These are phyloP conservation scores for Groenewaldozyma auringiensis DNA, from an alignment of 1,139 yeast genomes.

Conservation along the genomic window DNA sequence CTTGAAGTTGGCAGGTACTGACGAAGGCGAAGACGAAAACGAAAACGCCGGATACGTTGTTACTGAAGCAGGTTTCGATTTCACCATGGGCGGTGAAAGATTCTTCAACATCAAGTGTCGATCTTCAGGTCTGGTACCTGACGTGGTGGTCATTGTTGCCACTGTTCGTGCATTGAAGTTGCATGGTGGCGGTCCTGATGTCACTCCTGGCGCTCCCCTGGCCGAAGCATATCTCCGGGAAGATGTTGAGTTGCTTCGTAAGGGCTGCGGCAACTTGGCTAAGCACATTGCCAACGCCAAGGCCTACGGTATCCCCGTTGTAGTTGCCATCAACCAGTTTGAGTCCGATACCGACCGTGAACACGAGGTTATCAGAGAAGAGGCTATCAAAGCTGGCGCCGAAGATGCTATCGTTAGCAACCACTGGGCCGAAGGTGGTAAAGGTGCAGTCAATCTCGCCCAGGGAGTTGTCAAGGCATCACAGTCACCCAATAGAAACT, in stretches of 20 bases:
- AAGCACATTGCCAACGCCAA: constrained; percentile 88
- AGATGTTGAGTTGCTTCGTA: constrained; percentile 71
- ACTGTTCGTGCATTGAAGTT: constrained; percentile 95
- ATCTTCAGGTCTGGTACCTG: constrained; percentile 84
- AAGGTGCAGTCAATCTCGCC: constrained; percentile 86
- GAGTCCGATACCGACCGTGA: constrained; percentile 77
- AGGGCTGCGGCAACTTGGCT: constrained; percentile 83
- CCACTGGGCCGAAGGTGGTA: constrained; percentile 99
- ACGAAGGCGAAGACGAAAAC: constrained; percentile 44
- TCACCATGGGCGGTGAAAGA: constrained; percentile 99
- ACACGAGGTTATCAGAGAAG: constrained; percentile 75
- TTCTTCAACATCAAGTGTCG: constrained; percentile 95
- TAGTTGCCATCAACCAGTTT: constrained; percentile 93
- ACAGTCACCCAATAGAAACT: constrained; percentile 43
- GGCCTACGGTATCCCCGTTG: constrained; percentile 84
- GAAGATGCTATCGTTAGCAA: constrained; percentile 86
- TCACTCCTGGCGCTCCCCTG: constrained; percentile 87
- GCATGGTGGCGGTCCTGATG: constrained; percentile 98
- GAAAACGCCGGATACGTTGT: constrained; percentile 84
- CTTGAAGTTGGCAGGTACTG: constrained; percentile 79
- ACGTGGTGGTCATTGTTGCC: constrained; percentile 90
- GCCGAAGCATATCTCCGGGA: constrained; percentile 83
- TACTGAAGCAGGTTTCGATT: constrained; percentile 97
- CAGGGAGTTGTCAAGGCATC: constrained; percentile 75
- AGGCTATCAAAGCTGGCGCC: constrained; percentile 90